Evolutionary conservation across 345 rosid genomes (phyloP), one percentile per base, ranked within the genome.

Genomic region (Hypericum androsaemum): DNA sequence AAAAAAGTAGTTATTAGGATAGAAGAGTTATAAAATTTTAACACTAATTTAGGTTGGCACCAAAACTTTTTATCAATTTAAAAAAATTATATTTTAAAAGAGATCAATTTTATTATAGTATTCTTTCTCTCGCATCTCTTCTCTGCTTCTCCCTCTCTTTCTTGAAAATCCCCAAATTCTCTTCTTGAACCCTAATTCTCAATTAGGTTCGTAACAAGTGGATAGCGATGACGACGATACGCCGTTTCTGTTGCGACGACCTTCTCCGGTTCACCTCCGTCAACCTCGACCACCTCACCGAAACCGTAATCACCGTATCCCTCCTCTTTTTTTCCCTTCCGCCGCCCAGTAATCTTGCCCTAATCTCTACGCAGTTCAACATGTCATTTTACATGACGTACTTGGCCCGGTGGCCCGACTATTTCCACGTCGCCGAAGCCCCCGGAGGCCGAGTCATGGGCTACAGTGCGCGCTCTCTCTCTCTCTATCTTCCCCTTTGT

Each of bases 311-410:
- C 39, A 50, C 36, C 14, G 10, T 56, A 43, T 40, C 36, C 49
- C 42, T 0, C 50, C 36, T 3, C 17, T 37, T 10, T 10, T 22
- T 10, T 45, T 16, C 2, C 0, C 28, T 49, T 35, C 39, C 22
- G 7, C 39, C 12, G 39, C 17, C 5, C 10, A 40, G 10, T 6
- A 11, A n/a, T 9, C 28, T 14, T 36, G 9, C 22, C 15, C 47
- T 5, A 28, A 36, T 36, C 13, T 10, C 56, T 15, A 6, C 42
- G 3, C 79, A 92, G 97, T 92, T 92, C 69, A 88, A 88, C 49
- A 88, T 94, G 99, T 83, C 95, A 1, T 86, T 86, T 59, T 94
- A 94, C 68, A 85, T 88, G 99, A 88, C 90, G 56, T 94, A 88
- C 71, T 67, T 94, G 72, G 97, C 97, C 56, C 77, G 94, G 56